Conservation (phyloP, 192 early-diverging fungal species). For the Piromyces finnis region DNA sequence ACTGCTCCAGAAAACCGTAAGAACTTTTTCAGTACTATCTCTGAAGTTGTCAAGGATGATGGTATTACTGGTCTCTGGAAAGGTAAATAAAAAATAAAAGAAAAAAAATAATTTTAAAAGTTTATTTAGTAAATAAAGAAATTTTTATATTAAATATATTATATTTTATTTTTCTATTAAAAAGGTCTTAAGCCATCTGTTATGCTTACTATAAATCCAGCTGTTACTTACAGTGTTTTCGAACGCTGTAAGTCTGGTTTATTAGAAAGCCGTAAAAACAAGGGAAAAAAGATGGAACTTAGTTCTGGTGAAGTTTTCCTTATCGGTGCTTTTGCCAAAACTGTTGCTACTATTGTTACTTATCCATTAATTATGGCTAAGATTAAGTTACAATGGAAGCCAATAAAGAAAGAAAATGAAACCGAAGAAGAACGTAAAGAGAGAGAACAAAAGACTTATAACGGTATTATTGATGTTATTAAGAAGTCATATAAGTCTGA, state of each 20-base stretch:
- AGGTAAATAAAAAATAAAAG: neutral
- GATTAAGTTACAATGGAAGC: conserved; percentile 83
- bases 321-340: conserved; percentile 84
- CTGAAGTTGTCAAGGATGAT: conserved; percentile 55
- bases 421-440: conserved; percentile 3
- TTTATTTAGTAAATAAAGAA: too few relatives aligned
- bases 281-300: conserved; percentile 22
- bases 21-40: conserved; percentile 40
- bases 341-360: conserved; percentile 56
- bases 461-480: conserved; percentile 68
- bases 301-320: conserved; percentile 72
- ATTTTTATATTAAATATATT: neutral
- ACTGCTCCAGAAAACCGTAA: conserved; percentile 38
- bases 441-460: conserved; percentile 37
- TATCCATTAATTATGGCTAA: conserved; percentile 99
- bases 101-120: too few relatives aligned
- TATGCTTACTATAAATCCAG: conserved; percentile 82
- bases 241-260: conserved; percentile 53
- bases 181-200: conserved; percentile 81
- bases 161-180: conserved; percentile 59
- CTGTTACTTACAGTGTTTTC: conserved; percentile 93
- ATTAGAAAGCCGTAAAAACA: conserved; percentile 13
- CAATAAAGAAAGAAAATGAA: conserved; percentile 33
- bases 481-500: conserved; percentile 55
- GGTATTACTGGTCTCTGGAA: conserved; percentile 20